Conservation (phyloP, 805 yeast species). For the Metschnikowia borealis region DNA sequence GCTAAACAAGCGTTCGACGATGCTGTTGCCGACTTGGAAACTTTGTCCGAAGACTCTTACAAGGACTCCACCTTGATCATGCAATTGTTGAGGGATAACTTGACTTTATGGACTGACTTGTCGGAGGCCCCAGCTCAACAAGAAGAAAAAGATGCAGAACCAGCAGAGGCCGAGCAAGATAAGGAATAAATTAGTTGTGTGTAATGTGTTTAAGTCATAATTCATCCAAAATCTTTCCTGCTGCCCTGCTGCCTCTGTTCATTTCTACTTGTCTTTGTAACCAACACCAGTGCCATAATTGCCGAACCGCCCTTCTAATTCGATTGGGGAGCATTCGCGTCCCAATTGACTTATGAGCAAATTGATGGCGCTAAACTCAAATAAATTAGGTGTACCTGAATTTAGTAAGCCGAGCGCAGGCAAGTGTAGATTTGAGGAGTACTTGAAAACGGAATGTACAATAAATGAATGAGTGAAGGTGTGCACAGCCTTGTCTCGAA, state of each 20-base stretch:
- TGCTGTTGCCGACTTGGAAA: constrained; percentile 97
- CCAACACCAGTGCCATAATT: constrained; percentile 5
- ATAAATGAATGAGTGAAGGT: neutral
- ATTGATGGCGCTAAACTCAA: constrained; percentile 1
- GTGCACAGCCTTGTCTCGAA: neutral
- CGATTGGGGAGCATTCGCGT: neutral
- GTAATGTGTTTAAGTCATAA: constrained; percentile 14
- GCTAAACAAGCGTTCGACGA: constrained; percentile 99
- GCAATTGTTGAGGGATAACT: constrained; percentile 98
- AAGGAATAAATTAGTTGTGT: constrained; percentile 23
- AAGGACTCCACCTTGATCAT: constrained; percentile 97
- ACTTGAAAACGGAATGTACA: neutral
- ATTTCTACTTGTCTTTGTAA: constrained; percentile 18
- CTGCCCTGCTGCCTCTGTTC: constrained; percentile 15
- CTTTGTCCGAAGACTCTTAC: constrained; percentile 96
- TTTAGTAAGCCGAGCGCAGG: neutral
- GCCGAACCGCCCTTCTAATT: neutral
- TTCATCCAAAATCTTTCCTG: constrained; percentile 8
- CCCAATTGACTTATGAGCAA: neutral
- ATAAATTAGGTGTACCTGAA: constrained; percentile 2
- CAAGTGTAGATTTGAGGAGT: neutral
- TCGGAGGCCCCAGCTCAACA: constrained; percentile 61
- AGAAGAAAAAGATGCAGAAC: constrained; percentile 30
- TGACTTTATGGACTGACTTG: constrained; percentile 98
- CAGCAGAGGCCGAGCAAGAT: constrained; percentile 23